Evolutionary conservation across 805 yeast genomes (phyloP), one percentile per base, ranked within the genome.

Genomic region (Metschnikowia bowlesiae): DNA sequence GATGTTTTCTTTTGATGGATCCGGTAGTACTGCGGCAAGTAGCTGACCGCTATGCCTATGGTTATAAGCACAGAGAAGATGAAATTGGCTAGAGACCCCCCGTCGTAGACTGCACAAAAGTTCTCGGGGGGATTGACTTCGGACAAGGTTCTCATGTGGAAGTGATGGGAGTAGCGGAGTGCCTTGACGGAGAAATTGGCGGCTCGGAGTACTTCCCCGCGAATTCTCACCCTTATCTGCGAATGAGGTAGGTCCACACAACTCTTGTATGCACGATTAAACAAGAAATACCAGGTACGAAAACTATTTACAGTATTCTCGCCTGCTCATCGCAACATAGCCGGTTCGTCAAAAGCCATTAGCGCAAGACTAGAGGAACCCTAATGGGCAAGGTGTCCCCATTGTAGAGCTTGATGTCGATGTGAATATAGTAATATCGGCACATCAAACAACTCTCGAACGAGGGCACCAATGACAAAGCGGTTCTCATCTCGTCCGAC

Each of bases 11-110:
- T 75, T 16, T 62, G 57, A 46, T 79, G 65, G 48, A 89, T 82
- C 40, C 83, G 76, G 39, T 73, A 49, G 63, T 85, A 88, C 68
- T 89, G 96, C 0, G 96, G 96, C 3, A 84, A 47, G 62, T 89
- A 89, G 40, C 92, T 85, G 9, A 76, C 57, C 33, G 83, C 79
- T 8, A 89, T 87, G 3, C 90, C 96, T 1, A 79, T 44, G 0
- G 89, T 83, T 33, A 89, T 76, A 5, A 71, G 45, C 0, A 80
- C 51, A 29, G 88, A 79, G 9, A 82, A 58, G 2, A 68, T 57
- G 42, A 85, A 78, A 52, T 78, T 79, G 32, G 73, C 54, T 1
- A 59, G 58, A 1, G 83, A 76, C 0, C 87, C 86, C n/a, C 75
- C 69, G 44, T 70, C 68, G 60, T 68, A 81, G 11, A 71, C 67